Evolutionary conservation across 1,139 yeast species (phyloP).

Genomic region (Diutina pseudorugosa): DNA sequence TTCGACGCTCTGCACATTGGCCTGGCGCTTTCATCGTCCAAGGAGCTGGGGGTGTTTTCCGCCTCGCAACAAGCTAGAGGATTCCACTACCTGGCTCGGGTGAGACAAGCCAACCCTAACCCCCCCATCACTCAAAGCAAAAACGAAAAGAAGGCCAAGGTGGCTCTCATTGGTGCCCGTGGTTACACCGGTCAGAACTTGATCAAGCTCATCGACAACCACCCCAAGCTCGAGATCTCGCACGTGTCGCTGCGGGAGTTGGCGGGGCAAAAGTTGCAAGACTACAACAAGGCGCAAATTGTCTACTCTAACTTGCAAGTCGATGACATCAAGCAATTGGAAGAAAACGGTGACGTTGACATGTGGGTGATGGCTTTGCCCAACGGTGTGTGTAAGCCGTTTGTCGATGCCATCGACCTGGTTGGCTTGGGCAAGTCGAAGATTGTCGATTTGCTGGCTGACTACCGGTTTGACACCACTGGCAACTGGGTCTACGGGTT

Average conservation of each 20-base stretch:
- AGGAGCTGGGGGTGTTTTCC: constrained; percentile 30
- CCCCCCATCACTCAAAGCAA: constrained; percentile 57
- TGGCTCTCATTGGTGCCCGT: constrained; percentile 96
- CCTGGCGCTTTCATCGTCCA: constrained; percentile 25
- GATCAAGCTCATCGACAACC: constrained; percentile 74
- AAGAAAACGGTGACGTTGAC: constrained; percentile 68
- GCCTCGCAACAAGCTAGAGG: constrained; percentile 30
- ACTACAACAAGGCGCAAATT: constrained; percentile 72
- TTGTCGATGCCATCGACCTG: constrained; percentile 83
- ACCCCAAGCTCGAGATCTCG: constrained; percentile 75
- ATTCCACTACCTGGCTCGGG: constrained; percentile 13
- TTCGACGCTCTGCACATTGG: constrained; percentile 37
- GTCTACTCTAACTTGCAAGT: constrained; percentile 76
- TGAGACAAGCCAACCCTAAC: constrained; percentile 46
- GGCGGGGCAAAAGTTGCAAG: constrained; percentile 74
- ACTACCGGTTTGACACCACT: constrained; percentile 82
- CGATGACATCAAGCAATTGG: constrained; percentile 75
- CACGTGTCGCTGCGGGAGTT: constrained; percentile 96
- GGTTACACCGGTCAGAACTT: constrained; percentile 95
- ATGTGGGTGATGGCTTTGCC: constrained; percentile 99
- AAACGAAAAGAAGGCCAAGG: constrained; percentile 49
- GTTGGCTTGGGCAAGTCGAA: constrained; percentile 50
- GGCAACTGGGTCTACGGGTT: constrained; percentile 90
- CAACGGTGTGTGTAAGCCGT: constrained; percentile 94
- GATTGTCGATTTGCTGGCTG: constrained; percentile 89